Evolutionary conservation across 1,284 basidiomycete genomes (phyloP).

Genomic region (Sanghuangporus weigelae): DNA sequence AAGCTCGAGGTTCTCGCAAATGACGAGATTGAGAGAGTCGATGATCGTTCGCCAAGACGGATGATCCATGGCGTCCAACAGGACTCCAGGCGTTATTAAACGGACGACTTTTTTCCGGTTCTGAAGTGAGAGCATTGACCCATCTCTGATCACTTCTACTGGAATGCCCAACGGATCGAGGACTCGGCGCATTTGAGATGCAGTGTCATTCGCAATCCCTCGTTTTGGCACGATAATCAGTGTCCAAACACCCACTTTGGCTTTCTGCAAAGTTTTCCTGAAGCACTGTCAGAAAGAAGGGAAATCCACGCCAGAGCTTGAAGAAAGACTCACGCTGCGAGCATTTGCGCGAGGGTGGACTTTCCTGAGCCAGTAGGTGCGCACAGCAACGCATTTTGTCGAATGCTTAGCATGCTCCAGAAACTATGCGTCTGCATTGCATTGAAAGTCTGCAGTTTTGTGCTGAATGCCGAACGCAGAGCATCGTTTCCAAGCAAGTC

Average conservation of each 20-base stretch:
- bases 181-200: slow-evolving; percentile 43
- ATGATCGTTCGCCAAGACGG: slow-evolving; percentile 27
- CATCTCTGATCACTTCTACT: slow-evolving; percentile 33
- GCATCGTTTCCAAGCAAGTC: slow-evolving; percentile 45
- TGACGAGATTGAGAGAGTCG: slow-evolving; percentile 54
- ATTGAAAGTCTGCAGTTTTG: slow-evolving; percentile 61
- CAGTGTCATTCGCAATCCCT: slow-evolving; percentile 42
- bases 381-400: slow-evolving; percentile 72
- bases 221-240: slow-evolving; percentile 53
- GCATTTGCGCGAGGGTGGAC: slow-evolving; percentile 65
- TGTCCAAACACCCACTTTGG: slow-evolving; percentile 39
- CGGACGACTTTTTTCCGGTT: slow-evolving; percentile 36
- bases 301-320: slow-evolving; percentile 19
- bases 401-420: slow-evolving; percentile 77
- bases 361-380: slow-evolving; percentile 84
- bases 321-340: slow-evolving; percentile 57
- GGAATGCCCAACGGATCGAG: slow-evolving; percentile 36
- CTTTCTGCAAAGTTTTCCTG: slow-evolving; percentile 46
- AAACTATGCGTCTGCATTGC: slow-evolving; percentile 88
- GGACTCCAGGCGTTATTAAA: slow-evolving; percentile 46
- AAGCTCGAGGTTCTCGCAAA: slow-evolving; percentile 86
- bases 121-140: slow-evolving; percentile 29
- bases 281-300: not conserved
- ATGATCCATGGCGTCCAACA: slow-evolving; percentile 41
- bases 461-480: slow-evolving; percentile 43